A percentile compares a stretch with the other conserved stretches of the same genome.
These are phyloP conservation scores for Xylaria telfairii DNA, from an alignment of 495 filamentous ascomycete genomes.

Conservation along the genomic window DNA sequence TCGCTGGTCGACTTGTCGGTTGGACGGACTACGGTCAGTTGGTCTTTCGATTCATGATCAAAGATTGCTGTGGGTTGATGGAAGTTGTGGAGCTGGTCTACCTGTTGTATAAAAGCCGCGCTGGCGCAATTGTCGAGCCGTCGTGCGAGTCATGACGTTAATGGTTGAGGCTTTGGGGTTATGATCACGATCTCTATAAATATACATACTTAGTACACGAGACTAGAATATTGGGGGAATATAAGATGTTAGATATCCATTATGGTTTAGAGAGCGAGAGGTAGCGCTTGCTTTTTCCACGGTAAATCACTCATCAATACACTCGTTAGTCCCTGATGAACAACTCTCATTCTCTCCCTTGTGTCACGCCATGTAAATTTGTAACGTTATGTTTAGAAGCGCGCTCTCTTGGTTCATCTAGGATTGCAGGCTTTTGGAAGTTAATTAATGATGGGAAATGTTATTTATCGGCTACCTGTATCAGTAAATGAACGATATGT, in stretches of 20 bases:
- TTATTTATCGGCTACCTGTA: too few species aligned
- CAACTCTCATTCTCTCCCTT: background rate
- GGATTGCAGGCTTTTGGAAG: background rate
- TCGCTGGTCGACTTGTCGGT: conserved; percentile 44
- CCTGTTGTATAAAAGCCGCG: too few species aligned
- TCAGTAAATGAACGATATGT: too few species aligned
- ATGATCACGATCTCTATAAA: background rate
- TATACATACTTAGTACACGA: too few species aligned
- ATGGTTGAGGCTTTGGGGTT: background rate
- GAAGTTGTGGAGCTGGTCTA: background rate
- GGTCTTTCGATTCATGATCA: conserved; percentile 30
- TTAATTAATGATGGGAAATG: too few species aligned
- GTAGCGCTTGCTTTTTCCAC: background rate
- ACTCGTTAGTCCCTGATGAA: background rate
- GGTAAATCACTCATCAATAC: conserved; percentile 7
- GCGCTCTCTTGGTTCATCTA: background rate
- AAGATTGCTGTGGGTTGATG: background rate
- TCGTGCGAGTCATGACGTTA: conserved; percentile 15
- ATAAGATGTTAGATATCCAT: background rate
- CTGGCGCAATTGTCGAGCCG: background rate
- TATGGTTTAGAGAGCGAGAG: background rate
- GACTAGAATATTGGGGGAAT: background rate
- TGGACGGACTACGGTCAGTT: conserved; percentile 48
- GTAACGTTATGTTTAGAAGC: background rate
- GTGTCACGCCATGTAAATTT: background rate